Conservation (phyloP, 2,329 filamentous ascomycete species). For the Colletotrichum simmondsii region DNA sequence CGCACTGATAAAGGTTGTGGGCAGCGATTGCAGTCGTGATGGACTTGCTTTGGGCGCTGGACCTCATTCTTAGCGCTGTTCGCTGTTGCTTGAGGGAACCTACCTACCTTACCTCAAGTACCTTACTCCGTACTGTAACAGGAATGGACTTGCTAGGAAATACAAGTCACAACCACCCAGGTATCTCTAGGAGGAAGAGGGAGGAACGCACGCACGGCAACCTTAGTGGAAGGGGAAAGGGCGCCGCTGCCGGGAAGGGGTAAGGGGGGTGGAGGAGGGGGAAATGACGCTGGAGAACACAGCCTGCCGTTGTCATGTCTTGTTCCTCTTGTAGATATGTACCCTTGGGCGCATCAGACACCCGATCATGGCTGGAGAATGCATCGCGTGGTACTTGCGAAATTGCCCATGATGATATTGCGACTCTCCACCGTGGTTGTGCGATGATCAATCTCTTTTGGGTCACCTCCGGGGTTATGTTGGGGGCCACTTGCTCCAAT, state of each 20-base stretch:
- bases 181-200: no score
- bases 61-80: not conserved
- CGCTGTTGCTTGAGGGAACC: not conserved
- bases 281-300: constrained; percentile 32
- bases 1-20: constrained; percentile 9
- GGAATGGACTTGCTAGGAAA: no score
- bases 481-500: not conserved
- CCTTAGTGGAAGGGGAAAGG: not conserved
- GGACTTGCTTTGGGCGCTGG: constrained; percentile 18
- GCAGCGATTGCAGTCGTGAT: not conserved
- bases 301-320: constrained; percentile 18
- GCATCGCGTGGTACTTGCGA: constrained; percentile 2
- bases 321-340: not conserved
- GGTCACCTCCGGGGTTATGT: constrained; percentile 7
- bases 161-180: no score
- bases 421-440: not conserved
- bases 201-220: not conserved
- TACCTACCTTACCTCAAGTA: no score
- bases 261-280: constrained; percentile 28
- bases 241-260: not conserved
- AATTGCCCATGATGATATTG: not conserved
- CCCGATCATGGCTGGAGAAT: not conserved
- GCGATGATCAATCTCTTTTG: constrained; percentile 25
- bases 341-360: not conserved
- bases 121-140: not conserved